These are phyloP conservation scores for Hanseniaspora lachancei DNA, from an alignment of 805 yeast species.

Conservation along the genomic window DNA sequence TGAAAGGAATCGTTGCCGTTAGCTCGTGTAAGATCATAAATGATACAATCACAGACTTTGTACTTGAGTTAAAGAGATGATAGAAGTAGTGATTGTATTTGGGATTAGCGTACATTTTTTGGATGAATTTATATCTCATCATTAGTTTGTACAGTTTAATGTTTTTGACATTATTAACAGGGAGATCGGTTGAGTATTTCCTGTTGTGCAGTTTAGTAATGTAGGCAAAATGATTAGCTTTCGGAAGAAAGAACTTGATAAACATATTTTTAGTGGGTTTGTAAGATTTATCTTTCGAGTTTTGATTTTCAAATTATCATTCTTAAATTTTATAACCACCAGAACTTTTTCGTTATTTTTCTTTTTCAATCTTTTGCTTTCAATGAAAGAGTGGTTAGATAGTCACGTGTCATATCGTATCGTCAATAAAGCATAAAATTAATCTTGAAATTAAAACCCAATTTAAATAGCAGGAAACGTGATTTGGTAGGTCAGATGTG, in stretches of 20 bases:
- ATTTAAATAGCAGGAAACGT: too few species aligned
- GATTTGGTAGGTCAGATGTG: too few species aligned
- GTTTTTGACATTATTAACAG: neutral
- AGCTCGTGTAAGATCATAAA: conserved; percentile 61
- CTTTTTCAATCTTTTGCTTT: too few species aligned
- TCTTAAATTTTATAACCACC: neutral
- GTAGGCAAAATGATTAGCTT: neutral
- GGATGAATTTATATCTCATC: conserved; percentile 20
- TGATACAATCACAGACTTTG: conserved; percentile 34
- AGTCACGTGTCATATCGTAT: too few species aligned
- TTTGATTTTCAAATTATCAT: neutral
- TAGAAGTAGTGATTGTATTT: conserved; percentile 21
- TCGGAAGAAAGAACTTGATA: neutral
- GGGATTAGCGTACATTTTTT: conserved; percentile 22
- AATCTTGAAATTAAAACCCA: too few species aligned
- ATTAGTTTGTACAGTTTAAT: neutral
- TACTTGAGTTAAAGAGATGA: conserved; percentile 23
- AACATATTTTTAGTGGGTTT: neutral
- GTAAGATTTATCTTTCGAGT: neutral
- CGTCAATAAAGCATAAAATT: too few species aligned
- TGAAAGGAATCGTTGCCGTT: conserved; percentile 58
- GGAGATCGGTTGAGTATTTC: neutral
- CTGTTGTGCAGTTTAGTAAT: neutral
- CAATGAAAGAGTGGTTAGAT: too few species aligned
- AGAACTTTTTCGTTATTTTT: too few species aligned